Base-by-base conservation (phyloP, 1,284 basidiomycete species). In the Papiliotrema nemorosa region DNA sequence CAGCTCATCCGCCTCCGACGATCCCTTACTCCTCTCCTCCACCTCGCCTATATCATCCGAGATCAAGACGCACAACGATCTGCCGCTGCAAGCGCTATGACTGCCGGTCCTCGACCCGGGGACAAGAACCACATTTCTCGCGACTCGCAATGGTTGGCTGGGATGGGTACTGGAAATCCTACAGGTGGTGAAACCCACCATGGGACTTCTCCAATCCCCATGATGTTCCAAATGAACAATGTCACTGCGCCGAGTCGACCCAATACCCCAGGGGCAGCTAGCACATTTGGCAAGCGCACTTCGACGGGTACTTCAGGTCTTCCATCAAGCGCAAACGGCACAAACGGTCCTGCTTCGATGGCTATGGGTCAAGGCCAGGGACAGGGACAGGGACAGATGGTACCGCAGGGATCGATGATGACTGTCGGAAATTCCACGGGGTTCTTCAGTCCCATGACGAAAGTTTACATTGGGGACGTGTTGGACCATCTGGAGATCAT, bases 401-500 rank as follows among this genome's bases (percentile, higher is more conserved):
- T n/a, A n/a, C n/a, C n/a, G n/a, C n/a, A n/a, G n/a, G n/a, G n/a
- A n/a, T 18, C 29, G 37, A 34, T 42, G 36, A 27, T 33, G 14
- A 25, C 41, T 21, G 25, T 12, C 5, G 41, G 41, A 20, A 44
- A 33, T 21, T 34, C 35, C n/a, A 16, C 24, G n/a, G 69, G 69
- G 0, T 70, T 64, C 56, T 70, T 73, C 54, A 54, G 59, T 7
- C 67, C 65, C 6, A 57, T 70, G 51, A 63, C 68, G 0, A 67
- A 67, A 45, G 65, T 73, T 29, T 73, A 73, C 53, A 67, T 73
- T 31, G 64, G 63, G 44, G 71, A 73, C 50, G 67, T 70, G 25
- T 56, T 70, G 40, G 73, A 75, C 62, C 73, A 75, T 57, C 54
- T 75, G 27, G 74, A 75, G 52, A 66, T 69, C 42, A 63, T 73